Evolutionary conservation across 495 filamentous ascomycete genomes (phyloP).

Genomic region (Daldinia loculata): DNA sequence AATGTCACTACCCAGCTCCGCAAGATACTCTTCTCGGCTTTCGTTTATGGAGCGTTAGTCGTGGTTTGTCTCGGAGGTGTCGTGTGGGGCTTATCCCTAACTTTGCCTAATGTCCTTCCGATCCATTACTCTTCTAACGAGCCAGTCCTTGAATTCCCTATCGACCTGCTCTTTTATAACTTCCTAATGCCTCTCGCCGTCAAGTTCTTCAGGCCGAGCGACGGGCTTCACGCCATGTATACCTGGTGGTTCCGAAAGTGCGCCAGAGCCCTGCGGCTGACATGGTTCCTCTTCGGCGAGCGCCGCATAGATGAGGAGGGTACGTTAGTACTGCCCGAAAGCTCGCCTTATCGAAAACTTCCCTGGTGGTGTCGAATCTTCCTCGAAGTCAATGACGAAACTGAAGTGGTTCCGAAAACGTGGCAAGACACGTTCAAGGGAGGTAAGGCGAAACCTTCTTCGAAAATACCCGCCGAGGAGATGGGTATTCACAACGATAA

Average conservation of each 20-base stretch:
- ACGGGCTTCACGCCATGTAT: conserved; percentile 83
- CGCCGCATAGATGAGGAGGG: conserved; percentile 85
- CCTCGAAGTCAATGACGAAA: conserved; percentile 47
- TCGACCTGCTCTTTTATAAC: conserved; percentile 95
- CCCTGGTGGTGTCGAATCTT: conserved; percentile 49
- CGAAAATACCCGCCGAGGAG: conserved; percentile 36
- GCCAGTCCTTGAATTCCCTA: conserved; percentile 91
- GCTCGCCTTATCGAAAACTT: conserved; percentile 38
- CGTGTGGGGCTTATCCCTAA: conserved; percentile 84
- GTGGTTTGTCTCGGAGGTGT: conserved; percentile 93
- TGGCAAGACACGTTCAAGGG: conserved; percentile 54
- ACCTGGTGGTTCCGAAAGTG: conserved; percentile 96
- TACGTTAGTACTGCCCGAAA: conserved; percentile 42
- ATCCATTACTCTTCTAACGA: conserved; percentile 92
- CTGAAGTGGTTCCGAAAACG: conserved; percentile 49
- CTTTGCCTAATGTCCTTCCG: conserved; percentile 76
- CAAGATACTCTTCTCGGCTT: conserved; percentile 94
- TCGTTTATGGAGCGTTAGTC: conserved; percentile 94
- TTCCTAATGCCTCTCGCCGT: conserved; percentile 89
- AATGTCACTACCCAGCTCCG: conserved; percentile 91
- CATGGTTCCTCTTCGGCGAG: conserved; percentile 92
- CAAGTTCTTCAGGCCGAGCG: conserved; percentile 81
- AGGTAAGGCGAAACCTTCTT: conserved; percentile 46
- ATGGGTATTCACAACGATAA: conserved; percentile 31
- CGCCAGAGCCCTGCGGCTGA: conserved; percentile 79